Conservation (phyloP, 176 grass and related monocot species). For the Aegilops umbellulata region DNA sequence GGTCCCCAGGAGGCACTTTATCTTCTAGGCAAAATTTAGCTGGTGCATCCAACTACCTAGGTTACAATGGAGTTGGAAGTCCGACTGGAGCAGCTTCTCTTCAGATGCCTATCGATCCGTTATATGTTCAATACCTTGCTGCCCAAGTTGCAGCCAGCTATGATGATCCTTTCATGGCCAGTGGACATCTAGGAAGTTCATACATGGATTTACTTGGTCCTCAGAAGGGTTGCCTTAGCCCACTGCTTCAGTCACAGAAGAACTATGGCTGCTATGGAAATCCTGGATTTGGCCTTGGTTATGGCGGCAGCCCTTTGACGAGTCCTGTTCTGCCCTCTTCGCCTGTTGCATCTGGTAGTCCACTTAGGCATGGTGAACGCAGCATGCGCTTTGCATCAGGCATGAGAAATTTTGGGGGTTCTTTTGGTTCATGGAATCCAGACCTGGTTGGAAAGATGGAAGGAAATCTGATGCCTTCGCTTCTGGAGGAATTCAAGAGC, state of each 20-base stretch:
- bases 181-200: slow-evolving; percentile 36
- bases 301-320: slow-evolving; percentile 43
- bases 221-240: slow-evolving; percentile 52
- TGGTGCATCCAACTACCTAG: slow-evolving; percentile 45
- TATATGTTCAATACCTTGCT: slow-evolving; percentile 58
- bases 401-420: slow-evolving; percentile 55
- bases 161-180: slow-evolving; percentile 47
- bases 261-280: slow-evolving; percentile 61
- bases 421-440: slow-evolving; percentile 56
- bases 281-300: slow-evolving; percentile 51
- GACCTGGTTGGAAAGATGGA: slow-evolving; percentile 46
- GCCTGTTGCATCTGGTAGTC: slow-evolving; percentile 53
- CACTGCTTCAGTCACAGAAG: slow-evolving; percentile 63
- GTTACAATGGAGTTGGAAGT: slow-evolving; percentile 50
- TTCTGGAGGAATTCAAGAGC: slow-evolving; percentile 92
- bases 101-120: slow-evolving; percentile 50
- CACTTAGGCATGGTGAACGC: slow-evolving; percentile 56
- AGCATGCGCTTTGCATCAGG: slow-evolving; percentile 51
- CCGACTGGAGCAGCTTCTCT: slow-evolving; percentile 42
- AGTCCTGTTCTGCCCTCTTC: slow-evolving; percentile 56
- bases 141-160: slow-evolving; percentile 52
- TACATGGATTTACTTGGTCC: slow-evolving; percentile 62
- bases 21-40: slow-evolving; percentile 55
- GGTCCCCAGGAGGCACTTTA: slow-evolving; percentile 47
- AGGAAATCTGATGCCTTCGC: slow-evolving; percentile 49